Base-by-base conservation (phyloP, 2,329 filamentous ascomycete genomes). In the Nemania serpens region DNA sequence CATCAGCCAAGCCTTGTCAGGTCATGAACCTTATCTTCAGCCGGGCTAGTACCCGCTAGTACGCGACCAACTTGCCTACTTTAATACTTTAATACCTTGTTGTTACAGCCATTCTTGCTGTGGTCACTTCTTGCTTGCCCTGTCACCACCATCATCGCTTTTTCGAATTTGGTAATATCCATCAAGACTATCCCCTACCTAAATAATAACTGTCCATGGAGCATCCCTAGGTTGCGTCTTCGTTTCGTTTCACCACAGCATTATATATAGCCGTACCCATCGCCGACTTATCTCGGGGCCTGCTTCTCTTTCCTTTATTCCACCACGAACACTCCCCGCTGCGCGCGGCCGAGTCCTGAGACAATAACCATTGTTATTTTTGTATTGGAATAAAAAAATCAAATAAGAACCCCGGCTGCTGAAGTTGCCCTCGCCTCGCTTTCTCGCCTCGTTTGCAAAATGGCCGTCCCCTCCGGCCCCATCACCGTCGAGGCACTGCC, bases 401-500 rank as follows among this genome's bases (percentile, higher is more conserved):
- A 29, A 29, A 29, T 7, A 29, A 29, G n/a, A 17, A 46, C n/a
- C 11, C n/a, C n/a, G 39, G 7, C 13, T 12, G 7, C 29, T 10
- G 42, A 25, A 17, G 3, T 37, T 33, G n/a, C 39, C 51, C 11
- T 12, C 6, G 37, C 25, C n/a, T 5, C 17, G 15, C 25, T 34
- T 12, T 41, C 17, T 17, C n/a, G n/a, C n/a, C 7, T 17, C 13
- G 6, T 43, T 47, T 36, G 49, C 60, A 64, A 42, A 9, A 75
- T 75, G 73, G 42, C 65, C 42, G 17, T 66, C 55, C 50, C 65
- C 13, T 51, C 66, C 42, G 71, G 76, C 39, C 55, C 62, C 59
- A 75, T 88, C 61, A 89, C 85, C 47, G 71, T 82, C 59, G 83
- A 87, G 56, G 81, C 83, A 63, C 78, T 92, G 49, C 81, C 85